Percentiles rank a stretch among this genome's conserved stretches.
Conservation (phyloP, 129 eudicot genomes). For the Deinandra increscens region DNA sequence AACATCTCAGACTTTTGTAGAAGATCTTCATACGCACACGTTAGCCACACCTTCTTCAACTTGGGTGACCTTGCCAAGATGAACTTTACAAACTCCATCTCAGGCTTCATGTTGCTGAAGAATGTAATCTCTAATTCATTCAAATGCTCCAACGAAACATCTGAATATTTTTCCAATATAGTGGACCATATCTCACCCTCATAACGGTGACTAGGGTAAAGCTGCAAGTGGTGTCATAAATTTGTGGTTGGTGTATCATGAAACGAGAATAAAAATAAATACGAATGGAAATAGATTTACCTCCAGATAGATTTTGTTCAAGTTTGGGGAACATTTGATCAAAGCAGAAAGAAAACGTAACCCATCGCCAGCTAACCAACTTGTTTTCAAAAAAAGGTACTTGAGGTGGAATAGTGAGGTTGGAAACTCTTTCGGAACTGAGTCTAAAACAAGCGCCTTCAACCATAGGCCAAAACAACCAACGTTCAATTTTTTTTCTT, state of each 20-base stretch:
- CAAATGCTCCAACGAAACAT: neutral
- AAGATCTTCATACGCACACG: neutral
- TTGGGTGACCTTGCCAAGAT: neutral
- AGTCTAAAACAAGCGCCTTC: neutral
- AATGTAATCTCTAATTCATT: neutral
- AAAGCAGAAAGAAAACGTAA: neutral
- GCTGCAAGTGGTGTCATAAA: too few species aligned
- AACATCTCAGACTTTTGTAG: neutral
- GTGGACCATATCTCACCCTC: neutral
- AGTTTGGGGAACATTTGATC: too few species aligned
- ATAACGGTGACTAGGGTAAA: too few species aligned
- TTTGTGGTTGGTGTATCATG: neutral
- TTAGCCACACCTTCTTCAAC: neutral
- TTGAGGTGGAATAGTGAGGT: neutral
- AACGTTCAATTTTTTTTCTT: neutral
- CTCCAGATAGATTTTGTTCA: too few species aligned
- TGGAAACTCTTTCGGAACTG: neutral
- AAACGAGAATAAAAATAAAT: neutral
- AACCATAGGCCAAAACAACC: neutral
- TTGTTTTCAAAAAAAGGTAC: neutral
- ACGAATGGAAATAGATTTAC: too few species aligned
- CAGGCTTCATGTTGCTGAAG: neutral
- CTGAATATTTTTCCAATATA: neutral
- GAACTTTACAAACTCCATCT: neutral
- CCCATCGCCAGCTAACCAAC: neutral